Conservation (phyloP, 345 rosid genomes). For the Noccaea caerulescens region DNA sequence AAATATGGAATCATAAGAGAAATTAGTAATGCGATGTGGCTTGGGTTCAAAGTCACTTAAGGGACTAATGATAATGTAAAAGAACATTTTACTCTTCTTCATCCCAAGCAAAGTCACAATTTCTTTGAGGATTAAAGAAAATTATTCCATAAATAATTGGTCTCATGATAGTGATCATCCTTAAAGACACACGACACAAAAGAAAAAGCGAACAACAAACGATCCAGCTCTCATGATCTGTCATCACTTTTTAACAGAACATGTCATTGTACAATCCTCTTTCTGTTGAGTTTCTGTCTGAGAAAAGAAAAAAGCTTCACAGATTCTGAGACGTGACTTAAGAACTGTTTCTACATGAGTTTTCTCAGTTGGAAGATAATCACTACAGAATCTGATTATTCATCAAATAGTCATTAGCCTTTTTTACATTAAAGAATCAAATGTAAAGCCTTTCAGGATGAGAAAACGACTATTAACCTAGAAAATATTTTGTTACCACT, state of each 20-base stretch:
- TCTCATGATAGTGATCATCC: constrained; percentile 38
- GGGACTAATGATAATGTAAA: constrained; percentile 32
- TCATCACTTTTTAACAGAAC: constrained; percentile 32
- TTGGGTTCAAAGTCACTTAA: constrained; percentile 45
- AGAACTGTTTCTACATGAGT: constrained; percentile 8
- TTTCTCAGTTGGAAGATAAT: neutral
- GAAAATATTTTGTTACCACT: constrained; percentile 56
- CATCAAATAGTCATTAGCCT: neutral
- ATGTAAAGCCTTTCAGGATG: neutral
- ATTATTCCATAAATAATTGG: constrained; percentile 27
- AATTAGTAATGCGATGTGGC: constrained; percentile 17
- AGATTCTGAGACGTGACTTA: constrained; percentile 3
- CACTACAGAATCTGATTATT: constrained; percentile 12
- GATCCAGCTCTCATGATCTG: constrained; percentile 40
- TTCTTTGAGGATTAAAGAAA: constrained; percentile 3
- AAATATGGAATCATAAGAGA: constrained; percentile 7
- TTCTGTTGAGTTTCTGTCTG: constrained; percentile 34
- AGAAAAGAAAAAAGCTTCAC: neutral
- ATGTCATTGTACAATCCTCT: constrained; percentile 14
- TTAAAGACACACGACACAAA: constrained; percentile 20
- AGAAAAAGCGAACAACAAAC: constrained; percentile 27
- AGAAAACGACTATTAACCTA: constrained; percentile 2
- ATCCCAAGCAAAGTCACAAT: constrained; percentile 41
- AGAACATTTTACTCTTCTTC: constrained; percentile 39
- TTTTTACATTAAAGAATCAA: constrained; percentile 7